phyloP scores from a whole-genome alignment of 345 rosid genomes.

The Eucalyptus cloeziana region DNA sequence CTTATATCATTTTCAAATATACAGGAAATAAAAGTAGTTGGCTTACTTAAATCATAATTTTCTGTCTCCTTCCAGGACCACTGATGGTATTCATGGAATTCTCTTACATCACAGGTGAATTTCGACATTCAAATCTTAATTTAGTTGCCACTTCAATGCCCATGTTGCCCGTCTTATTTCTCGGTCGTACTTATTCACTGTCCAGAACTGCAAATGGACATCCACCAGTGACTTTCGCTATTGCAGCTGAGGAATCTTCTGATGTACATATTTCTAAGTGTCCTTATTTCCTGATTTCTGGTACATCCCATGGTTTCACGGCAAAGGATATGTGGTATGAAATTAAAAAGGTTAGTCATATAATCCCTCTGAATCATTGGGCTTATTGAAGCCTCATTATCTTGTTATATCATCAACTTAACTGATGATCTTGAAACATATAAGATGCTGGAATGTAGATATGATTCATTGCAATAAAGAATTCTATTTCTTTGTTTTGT shows the following conservation, averaged over 20 bases:
- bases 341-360: constrained; percentile 51
- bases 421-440: neutral
- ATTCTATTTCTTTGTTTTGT: neutral
- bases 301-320: constrained; percentile 49
- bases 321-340: constrained; percentile 85
- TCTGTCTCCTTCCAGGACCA: constrained; percentile 32
- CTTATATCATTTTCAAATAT: neutral
- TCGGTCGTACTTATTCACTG: neutral
- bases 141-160: neutral
- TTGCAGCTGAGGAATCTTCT: constrained; percentile 57
- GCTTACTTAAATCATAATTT: neutral
- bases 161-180: neutral
- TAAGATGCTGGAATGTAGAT: neutral
- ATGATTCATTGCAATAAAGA: neutral
- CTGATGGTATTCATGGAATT: constrained; percentile 52
- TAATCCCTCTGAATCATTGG: neutral
- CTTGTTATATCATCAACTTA: neutral
- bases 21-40: neutral
- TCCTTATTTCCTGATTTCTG: constrained; percentile 59
- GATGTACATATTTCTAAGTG: constrained; percentile 59
- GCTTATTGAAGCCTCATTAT: neutral
- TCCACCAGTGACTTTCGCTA: constrained; percentile 55
- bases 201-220: constrained; percentile 54
- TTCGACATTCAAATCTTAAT: neutral
- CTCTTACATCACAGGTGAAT: constrained; percentile 73